Evolutionary conservation across 768 basidiomycete species (phyloP), one percentile per base, ranked within the genome.

Genomic region (Lentinula sp.): DNA sequence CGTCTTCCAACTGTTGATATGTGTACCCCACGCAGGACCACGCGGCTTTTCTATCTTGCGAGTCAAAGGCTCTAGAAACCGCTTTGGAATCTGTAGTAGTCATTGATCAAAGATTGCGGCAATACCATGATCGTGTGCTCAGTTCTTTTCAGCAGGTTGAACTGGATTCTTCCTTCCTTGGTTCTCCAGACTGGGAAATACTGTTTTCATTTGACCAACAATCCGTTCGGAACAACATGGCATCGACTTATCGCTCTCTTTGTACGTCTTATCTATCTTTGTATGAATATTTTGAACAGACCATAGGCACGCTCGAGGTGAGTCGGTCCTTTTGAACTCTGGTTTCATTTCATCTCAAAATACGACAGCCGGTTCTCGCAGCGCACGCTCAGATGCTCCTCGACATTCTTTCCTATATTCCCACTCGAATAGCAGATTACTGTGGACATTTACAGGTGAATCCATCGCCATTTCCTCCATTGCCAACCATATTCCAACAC

Each of bases 181-280:
- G 23, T n/a, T 2, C 16, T 9, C 67, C 69, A 55, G 57, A 63
- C 16, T 73, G 72, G 72, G 63, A 67, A 36, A 60, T 64, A 16
- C 63, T 72, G n/a, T 72, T 72, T 56, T 61, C 67, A 3, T 67
- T 69, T 35, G 61, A 71, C 39, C 69, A 72, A 56, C 69, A 67
- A 48, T 50, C 61, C 3, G 64, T 69, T 6, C 67, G 68, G 8
- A 71, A 70, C 28, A 70, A 68, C 16, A 69, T 74, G 18, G 68
- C 72, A 2, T 66, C 67, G 18, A 71, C 74, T 6, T 79, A 79
- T 55, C 71, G 73, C n/a, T 71, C 73, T 0, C 66, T 75, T 35
- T 75, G 74, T 60, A 70, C 72, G 10, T 73, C 73, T 59, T 74
- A 72, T 60, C 59, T 74, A 12, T 64, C 64, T 9, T 64, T 77